Evolutionary conservation across 2,329 filamentous ascomycete genomes (phyloP).

Genomic region (Penicillium janthinellum): DNA sequence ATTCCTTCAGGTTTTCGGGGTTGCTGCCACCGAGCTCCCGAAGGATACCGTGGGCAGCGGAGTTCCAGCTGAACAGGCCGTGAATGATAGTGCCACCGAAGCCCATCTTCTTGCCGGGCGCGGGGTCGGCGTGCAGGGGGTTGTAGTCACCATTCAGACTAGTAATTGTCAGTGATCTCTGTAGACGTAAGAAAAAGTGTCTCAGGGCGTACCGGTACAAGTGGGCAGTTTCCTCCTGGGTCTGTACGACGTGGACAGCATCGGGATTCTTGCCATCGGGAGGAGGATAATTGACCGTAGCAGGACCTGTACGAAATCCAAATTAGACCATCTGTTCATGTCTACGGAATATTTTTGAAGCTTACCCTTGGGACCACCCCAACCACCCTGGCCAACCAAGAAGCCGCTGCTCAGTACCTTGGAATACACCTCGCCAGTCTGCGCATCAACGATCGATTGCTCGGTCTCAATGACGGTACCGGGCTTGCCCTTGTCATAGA

Average conservation of each 20-base stretch:
- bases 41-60: slow-evolving; percentile 71
- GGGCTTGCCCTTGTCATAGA: slow-evolving; percentile 87
- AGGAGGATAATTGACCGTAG: slow-evolving; percentile 75
- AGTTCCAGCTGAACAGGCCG: slow-evolving; percentile 86
- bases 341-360: neutral
- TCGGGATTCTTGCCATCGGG: slow-evolving; percentile 73
- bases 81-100: slow-evolving; percentile 89
- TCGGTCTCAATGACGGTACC: slow-evolving; percentile 81
- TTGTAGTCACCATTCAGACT: slow-evolving; percentile 93
- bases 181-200: neutral
- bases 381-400: slow-evolving; percentile 77
- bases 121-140: slow-evolving; percentile 83
- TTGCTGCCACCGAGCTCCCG: slow-evolving; percentile 73
- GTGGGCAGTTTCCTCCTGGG: slow-evolving; percentile 69
- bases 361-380: slow-evolving; percentile 85
- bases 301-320: slow-evolving; percentile 52
- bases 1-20: slow-evolving; percentile 80
- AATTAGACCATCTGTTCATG: slow-evolving; percentile 7
- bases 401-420: slow-evolving; percentile 72
- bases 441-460: slow-evolving; percentile 71
- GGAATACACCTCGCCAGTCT: slow-evolving; percentile 69
- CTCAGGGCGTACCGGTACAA: slow-evolving; percentile 62
- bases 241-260: slow-evolving; percentile 69
- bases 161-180: neutral
- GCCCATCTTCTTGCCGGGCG: slow-evolving; percentile 84